These are phyloP conservation scores for Ophiostoma pallidulum DNA, from an alignment of 2,329 filamentous ascomycete genomes.

Conservation along the genomic window DNA sequence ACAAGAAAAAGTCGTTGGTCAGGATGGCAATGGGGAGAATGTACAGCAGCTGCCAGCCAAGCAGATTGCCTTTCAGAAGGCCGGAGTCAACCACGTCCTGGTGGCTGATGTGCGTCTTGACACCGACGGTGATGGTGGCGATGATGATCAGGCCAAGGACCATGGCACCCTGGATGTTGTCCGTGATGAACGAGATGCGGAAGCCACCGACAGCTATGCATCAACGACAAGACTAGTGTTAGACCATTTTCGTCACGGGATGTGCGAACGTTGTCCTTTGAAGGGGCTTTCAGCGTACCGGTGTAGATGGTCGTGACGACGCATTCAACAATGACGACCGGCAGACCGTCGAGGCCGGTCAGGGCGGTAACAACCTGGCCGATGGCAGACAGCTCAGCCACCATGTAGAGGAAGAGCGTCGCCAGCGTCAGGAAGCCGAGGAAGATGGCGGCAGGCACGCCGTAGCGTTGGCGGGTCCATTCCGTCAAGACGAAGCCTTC, in stretches of 20 bases:
- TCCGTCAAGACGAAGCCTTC: conserved; percentile 79
- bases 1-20: conserved; percentile 82
- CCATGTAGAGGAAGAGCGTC: conserved; percentile 81
- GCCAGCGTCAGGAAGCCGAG: conserved; percentile 69
- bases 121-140: conserved; percentile 68
- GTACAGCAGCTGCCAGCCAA: conserved; percentile 81
- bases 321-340: conserved; percentile 69
- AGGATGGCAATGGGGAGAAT: conserved; percentile 72
- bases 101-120: conserved; percentile 61
- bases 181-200: conserved; percentile 74
- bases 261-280: not conserved
- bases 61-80: conserved; percentile 56
- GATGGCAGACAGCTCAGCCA: conserved; percentile 70
- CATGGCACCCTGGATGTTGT: conserved; percentile 73
- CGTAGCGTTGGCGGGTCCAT: conserved; percentile 74
- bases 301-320: conserved; percentile 75
- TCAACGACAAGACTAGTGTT: not conserved
- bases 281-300: conserved; percentile 39
- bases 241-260: not conserved
- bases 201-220: conserved; percentile 66
- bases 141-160: conserved; percentile 66
- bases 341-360: conserved; percentile 65
- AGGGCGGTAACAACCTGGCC: conserved; percentile 68
- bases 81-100: conserved; percentile 59
- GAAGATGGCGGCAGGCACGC: conserved; percentile 57